Base-by-base conservation (phyloP, 1,139 yeast species). In the Pichia sp. region DNA sequence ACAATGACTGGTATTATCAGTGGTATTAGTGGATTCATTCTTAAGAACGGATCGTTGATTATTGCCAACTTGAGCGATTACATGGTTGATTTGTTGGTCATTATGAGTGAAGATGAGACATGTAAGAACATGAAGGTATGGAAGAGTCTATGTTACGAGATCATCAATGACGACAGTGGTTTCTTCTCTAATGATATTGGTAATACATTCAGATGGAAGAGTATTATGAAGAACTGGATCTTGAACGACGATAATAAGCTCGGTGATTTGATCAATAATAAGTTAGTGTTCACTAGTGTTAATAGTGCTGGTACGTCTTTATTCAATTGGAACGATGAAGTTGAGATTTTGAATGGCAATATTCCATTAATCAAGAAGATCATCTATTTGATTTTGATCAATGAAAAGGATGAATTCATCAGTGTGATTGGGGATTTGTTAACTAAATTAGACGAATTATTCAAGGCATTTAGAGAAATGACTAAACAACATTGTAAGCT, bases 301-400 rank as follows among this genome's bases (percentile, higher is more conserved):
- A 67, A 81, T 1, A 49, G 46, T 14, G 69, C 83, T 6, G 45
- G 56, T 17, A 70, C 83, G 0, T 72, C 79, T 11, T 70, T 85
- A 24, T 86, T 87, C 64, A 81, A 77, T 37, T 86, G 95, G 91
- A 81, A 82, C 53, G 96, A 88, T 52, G 79, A 85, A 17, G 56
- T 45, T 37, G 93, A 85, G 54, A 69, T 81, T 30, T 63, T 69
- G 50, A 72, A 77, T 31, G 52, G 53, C 8, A 53, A 54, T 34
- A 48, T 53, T 10, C 46, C 50, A 18, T 22, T 36, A 12, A 59
- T 88, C 38, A 77, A 76, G 48, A 72, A 91, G 45, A 70, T 89
- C 2, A 69, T 86, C 0, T 87, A 79, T 55, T 61, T 91, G 48
- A 58, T 88, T 9, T 58, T 85, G 54, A 71, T 84, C 14, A 80